phyloP scores from a whole-genome alignment of 495 filamentous ascomycete species.

The Neurospora sp. region DNA sequence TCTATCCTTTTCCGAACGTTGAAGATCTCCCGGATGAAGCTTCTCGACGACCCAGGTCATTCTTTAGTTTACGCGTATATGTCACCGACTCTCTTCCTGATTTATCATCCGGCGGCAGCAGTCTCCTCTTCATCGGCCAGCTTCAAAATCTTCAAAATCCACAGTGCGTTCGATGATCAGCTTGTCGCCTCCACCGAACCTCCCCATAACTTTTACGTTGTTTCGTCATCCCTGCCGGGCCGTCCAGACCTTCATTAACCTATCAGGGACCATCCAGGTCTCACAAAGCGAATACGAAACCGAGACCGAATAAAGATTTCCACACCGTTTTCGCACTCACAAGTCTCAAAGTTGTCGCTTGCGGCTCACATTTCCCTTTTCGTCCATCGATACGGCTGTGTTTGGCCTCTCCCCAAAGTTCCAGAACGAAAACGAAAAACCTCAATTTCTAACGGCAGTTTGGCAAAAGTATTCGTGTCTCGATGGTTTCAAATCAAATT shows the following conservation, averaged over 20 bases:
- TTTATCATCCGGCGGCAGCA: not conserved
- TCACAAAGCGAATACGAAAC: not conserved
- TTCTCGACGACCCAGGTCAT: not conserved
- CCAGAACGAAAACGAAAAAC: not conserved
- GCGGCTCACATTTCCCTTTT: not conserved
- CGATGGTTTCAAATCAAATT: not conserved
- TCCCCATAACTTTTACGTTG: not conserved
- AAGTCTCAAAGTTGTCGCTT: not conserved
- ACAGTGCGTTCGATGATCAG: not conserved
- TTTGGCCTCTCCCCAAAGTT: not conserved
- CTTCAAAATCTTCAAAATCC: not conserved
- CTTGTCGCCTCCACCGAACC: not conserved
- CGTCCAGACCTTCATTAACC: not conserved
- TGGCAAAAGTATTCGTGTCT: not conserved
- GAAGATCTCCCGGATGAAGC: not conserved
- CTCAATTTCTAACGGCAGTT: not conserved
- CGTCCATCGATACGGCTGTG: not conserved
- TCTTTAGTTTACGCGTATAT: not conserved
- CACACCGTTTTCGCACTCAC: not conserved
- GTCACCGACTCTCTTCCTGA: not conserved
- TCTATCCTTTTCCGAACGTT: not conserved
- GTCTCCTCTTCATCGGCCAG: not conserved
- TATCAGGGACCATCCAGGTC: not conserved
- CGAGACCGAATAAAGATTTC: not conserved
- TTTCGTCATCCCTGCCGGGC: not conserved